Conservation (phyloP, 2,329 filamentous ascomycete genomes). For the Rutstroemia sp. region DNA sequence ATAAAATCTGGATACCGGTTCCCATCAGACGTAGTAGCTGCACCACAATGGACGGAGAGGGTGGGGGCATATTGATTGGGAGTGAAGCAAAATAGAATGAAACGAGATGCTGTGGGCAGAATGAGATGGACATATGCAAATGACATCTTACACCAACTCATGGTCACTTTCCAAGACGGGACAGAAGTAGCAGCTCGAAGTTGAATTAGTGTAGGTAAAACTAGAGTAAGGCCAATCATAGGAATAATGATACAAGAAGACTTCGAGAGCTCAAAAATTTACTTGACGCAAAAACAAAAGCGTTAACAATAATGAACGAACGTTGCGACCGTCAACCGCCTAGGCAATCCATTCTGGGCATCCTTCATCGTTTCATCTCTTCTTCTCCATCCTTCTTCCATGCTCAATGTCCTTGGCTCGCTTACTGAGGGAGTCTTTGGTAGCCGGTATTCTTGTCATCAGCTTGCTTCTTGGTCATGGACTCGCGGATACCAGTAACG, state of each 20-base stretch:
- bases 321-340: neutral
- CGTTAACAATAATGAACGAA: neutral
- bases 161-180: too few relatives aligned
- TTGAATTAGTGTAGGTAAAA: neutral
- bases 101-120: neutral
- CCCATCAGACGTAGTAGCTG: neutral
- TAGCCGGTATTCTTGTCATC: constrained; percentile 19
- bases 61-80: neutral
- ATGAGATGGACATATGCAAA: neutral
- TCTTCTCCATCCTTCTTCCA: neutral
- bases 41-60: neutral
- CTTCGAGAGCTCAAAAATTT: neutral
- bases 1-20: neutral
- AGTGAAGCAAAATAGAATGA: neutral
- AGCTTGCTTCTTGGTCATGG: constrained; percentile 13
- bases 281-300: neutral
- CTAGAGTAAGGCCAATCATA: neutral
- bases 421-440: constrained; percentile 18
- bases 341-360: neutral
- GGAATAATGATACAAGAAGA: neutral
- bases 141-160: too few relatives aligned
- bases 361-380: neutral
- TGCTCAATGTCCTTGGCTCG: neutral
- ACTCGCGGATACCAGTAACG: constrained; percentile 19
- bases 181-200: neutral